Evolutionary conservation across 148 eudicot species (phyloP).

Genomic region (Mesembryanthemum crystallinum): DNA sequence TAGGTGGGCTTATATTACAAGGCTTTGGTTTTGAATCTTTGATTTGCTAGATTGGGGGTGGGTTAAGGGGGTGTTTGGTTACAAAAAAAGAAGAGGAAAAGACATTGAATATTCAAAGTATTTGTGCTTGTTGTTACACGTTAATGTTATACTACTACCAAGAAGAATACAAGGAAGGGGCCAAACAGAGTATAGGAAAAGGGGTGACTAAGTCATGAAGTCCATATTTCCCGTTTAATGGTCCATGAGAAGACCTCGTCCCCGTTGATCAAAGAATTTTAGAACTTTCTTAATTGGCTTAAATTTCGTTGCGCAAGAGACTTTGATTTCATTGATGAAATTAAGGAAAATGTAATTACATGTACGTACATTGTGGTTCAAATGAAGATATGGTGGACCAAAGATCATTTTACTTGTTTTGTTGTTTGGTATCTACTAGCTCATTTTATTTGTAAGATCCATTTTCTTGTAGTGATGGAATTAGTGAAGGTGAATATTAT

Average conservation of each 20-base stretch:
- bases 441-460: too few species aligned
- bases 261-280: conserved; percentile 17
- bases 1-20: too few species aligned
- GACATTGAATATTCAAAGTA: conserved; percentile 40
- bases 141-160: conserved; percentile 5
- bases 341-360: not conserved
- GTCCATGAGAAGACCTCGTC: conserved; percentile 43
- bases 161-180: conserved; percentile 14
- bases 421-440: too few species aligned
- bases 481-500: too few species aligned
- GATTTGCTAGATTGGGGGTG: not conserved
- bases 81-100: conserved; percentile 14
- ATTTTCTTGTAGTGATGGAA: too few species aligned
- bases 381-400: not conserved
- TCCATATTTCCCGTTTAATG: conserved; percentile 8
- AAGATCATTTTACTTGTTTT: too few species aligned
- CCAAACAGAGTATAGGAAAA: not conserved
- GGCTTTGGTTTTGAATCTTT: not conserved
- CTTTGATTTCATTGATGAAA: not conserved
- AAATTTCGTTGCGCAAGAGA: not conserved
- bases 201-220: conserved; percentile 46
- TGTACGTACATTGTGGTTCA: not conserved
- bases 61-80: conserved; percentile 1
- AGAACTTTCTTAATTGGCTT: conserved; percentile 18
- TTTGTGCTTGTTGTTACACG: conserved; percentile 26